These are phyloP conservation scores for Cryphonectria nitschkei DNA, from an alignment of 2,329 filamentous ascomycete species.

Conservation along the genomic window DNA sequence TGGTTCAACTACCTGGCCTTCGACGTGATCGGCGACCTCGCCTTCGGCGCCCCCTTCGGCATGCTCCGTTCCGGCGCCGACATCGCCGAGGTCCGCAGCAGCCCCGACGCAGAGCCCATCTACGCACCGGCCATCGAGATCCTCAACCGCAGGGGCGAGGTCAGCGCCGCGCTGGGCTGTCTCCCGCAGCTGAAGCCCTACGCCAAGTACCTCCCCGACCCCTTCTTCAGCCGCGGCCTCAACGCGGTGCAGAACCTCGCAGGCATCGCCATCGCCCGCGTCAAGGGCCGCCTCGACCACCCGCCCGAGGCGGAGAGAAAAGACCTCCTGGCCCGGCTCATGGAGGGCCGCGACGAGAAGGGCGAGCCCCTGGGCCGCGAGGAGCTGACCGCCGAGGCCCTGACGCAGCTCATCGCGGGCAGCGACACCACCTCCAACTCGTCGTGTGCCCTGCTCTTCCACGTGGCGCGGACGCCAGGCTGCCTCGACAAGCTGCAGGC, in stretches of 20 bases:
- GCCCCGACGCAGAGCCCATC: constrained; percentile 62
- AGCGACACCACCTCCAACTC: constrained; percentile 80
- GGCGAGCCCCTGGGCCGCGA: constrained; percentile 75
- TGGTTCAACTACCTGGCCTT: constrained; percentile 76
- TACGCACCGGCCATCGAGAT: constrained; percentile 85
- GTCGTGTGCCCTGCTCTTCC: constrained; percentile 81
- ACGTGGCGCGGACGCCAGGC: constrained; percentile 69
- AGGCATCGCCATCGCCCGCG: constrained; percentile 84
- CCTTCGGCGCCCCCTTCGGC: constrained; percentile 78
- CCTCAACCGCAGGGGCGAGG: constrained; percentile 84
- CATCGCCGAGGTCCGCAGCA: constrained; percentile 71
- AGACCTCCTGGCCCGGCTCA: constrained; percentile 80
- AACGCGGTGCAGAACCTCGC: constrained; percentile 78
- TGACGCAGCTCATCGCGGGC: constrained; percentile 85
- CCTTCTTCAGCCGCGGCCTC: constrained; percentile 78
- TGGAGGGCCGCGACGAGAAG: constrained; percentile 82
- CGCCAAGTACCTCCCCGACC: constrained; percentile 78
- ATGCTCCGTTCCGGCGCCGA: constrained; percentile 81
- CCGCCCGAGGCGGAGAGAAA: constrained; percentile 69
- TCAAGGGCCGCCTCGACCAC: constrained; percentile 72
- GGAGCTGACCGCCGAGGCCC: constrained; percentile 84
- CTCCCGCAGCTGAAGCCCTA: constrained; percentile 76
- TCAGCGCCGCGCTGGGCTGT: constrained; percentile 78
- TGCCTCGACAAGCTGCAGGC: constrained; percentile 72
- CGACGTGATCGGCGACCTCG: constrained; percentile 59